Percentiles rank a stretch among this genome's conserved stretches.
phyloP scores from a whole-genome alignment of 805 yeast species.

The Barnettozyma californica region DNA sequence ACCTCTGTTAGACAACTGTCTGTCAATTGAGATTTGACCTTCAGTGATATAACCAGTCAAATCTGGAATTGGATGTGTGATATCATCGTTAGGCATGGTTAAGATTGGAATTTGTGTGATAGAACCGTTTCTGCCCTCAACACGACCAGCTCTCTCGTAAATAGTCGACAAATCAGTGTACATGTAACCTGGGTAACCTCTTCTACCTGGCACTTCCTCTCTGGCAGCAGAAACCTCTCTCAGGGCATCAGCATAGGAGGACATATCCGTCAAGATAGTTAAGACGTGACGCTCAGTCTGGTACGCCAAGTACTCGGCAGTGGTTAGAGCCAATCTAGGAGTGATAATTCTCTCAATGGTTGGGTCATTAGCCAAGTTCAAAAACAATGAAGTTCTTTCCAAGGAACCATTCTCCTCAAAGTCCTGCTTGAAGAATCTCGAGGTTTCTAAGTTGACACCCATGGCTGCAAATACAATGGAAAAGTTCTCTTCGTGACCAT shows the following conservation, averaged over 20 bases:
- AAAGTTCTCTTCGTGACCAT: constrained; percentile 99
- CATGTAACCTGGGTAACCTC: constrained; percentile 99
- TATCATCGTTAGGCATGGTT: constrained; percentile 99
- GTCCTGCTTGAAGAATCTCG: constrained; percentile 98
- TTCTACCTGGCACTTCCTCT: constrained; percentile 99
- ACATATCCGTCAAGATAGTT: constrained; percentile 98
- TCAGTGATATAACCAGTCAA: constrained; percentile 99
- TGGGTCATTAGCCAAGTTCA: constrained; percentile 98
- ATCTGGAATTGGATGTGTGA: constrained; percentile 99
- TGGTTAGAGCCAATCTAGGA: constrained; percentile 96
- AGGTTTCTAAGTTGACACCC: constrained; percentile 99
- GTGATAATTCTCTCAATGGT: constrained; percentile 99
- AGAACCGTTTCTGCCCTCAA: constrained; percentile 99
- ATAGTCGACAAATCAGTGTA: constrained; percentile 98
- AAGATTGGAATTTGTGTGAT: constrained; percentile 98
- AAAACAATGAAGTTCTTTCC: constrained; percentile 94
- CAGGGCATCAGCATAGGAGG: constrained; percentile 98
- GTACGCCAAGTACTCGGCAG: constrained; percentile 97
- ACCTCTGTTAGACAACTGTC: constrained; percentile 95
- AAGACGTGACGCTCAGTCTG: constrained; percentile 99
- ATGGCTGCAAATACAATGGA: constrained; percentile 98
- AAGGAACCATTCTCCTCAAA: constrained; percentile 98
- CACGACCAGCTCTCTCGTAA: constrained; percentile 99
- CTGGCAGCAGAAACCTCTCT: constrained; percentile 99
- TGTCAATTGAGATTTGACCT: constrained; percentile 96